Conservation (phyloP, 2,329 filamentous ascomycete genomes). For the Thelonectria rubi region DNA sequence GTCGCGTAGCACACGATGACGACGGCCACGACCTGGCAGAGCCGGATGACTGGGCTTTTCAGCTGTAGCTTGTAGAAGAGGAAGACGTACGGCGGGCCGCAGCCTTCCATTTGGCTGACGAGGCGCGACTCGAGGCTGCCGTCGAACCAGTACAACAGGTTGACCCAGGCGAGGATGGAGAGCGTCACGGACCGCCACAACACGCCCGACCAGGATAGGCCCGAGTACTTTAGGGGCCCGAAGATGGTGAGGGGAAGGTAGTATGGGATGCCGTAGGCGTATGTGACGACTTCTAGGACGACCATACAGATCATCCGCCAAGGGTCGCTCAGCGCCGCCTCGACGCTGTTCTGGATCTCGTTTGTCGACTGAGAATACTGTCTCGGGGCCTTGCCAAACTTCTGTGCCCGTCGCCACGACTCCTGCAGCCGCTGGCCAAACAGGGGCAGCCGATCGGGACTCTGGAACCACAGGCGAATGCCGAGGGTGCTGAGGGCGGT, state of each 20-base stretch:
- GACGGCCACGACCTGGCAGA: not conserved
- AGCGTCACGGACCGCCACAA: not conserved
- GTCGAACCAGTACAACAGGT: not conserved
- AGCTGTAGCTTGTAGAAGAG: slow-evolving; percentile 1
- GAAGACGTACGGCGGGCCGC: not conserved
- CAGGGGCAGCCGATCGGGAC: not conserved
- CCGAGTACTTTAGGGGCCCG: not conserved
- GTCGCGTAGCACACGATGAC: no score
- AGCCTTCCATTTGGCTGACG: not conserved
- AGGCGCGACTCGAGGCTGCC: not conserved
- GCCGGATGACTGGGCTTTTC: not conserved
- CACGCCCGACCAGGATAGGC: not conserved
- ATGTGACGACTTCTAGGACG: no score
- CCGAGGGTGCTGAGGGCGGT: not conserved
- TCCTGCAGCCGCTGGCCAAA: no score
- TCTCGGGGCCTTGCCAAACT: no score
- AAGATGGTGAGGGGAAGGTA: not conserved
- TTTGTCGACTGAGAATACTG: no score
- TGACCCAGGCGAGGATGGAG: not conserved
- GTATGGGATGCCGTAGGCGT: no score
- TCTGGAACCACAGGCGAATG: not conserved
- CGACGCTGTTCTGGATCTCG: no score
- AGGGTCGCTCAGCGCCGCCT: no score
- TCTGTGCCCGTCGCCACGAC: no score
- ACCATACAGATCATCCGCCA: no score